A percentile compares a stretch with the other conserved stretches of the same genome.
phyloP scores from a whole-genome alignment of 768 basidiomycete genomes.

The Lentinula sp. region DNA sequence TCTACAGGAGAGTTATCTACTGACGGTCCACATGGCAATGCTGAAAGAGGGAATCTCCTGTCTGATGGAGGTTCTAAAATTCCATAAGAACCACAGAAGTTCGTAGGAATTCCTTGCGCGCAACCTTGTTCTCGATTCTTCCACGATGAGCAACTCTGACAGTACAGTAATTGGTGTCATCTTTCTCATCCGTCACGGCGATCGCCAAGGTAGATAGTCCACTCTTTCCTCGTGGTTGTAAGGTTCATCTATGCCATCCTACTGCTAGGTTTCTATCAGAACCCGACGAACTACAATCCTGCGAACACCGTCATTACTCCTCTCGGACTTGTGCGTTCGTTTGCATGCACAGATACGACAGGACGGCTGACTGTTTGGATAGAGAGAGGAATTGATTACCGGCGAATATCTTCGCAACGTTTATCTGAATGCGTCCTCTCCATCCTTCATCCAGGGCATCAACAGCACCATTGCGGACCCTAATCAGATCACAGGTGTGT shows the following conservation, averaged over 20 bases:
- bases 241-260: too few relatives aligned
- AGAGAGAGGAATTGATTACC: slow-evolving; percentile 56
- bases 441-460: slow-evolving; percentile 44
- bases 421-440: slow-evolving; percentile 50
- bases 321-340: slow-evolving; percentile 51
- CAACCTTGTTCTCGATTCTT: background rate
- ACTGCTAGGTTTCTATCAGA: slow-evolving; percentile 55
- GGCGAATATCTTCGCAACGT: slow-evolving; percentile 44
- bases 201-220: slow-evolving; percentile 36
- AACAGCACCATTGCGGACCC: slow-evolving; percentile 28
- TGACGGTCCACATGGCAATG: background rate
- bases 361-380: slow-evolving; percentile 1
- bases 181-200: slow-evolving; percentile 54
- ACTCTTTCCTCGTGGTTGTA: background rate
- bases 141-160: slow-evolving; percentile 11
- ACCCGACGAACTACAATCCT: slow-evolving; percentile 50
- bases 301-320: slow-evolving; percentile 57
- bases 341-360: background rate
- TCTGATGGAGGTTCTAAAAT: background rate
- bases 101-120: background rate
- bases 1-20: background rate
- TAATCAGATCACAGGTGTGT: slow-evolving; percentile 22
- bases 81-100: background rate
- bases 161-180: slow-evolving; percentile 47
- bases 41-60: background rate